Percentiles rank a stretch among this genome's conserved stretches.
phyloP scores from a whole-genome alignment of 345 rosid genomes.

The Brassica rapa region DNA sequence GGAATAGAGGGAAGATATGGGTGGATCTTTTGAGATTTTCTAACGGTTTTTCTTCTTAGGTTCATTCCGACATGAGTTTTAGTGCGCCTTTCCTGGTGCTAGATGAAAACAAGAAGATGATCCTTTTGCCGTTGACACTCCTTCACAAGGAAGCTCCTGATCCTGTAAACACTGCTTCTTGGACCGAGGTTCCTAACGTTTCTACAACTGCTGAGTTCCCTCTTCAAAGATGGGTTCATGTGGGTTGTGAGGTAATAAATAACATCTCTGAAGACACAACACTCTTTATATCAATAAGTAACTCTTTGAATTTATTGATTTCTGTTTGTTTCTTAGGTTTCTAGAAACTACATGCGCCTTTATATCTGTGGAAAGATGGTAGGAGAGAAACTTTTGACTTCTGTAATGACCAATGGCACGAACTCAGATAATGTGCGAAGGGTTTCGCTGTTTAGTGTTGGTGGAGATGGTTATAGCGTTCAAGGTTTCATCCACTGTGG shows the following conservation, averaged over 20 bases:
- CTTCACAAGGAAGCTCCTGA: slow-evolving; percentile 51
- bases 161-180: slow-evolving; percentile 41
- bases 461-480: slow-evolving; percentile 51
- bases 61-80: slow-evolving; percentile 42
- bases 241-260: slow-evolving; percentile 65
- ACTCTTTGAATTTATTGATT: slow-evolving; percentile 5
- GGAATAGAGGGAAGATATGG: not conserved
- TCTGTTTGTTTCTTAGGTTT: slow-evolving; percentile 45
- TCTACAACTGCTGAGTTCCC: slow-evolving; percentile 51
- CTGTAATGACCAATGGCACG: slow-evolving; percentile 40
- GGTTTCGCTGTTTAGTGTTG: slow-evolving; percentile 49
- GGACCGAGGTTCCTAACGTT: slow-evolving; percentile 48
- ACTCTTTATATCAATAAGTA: not conserved
- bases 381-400: slow-evolving; percentile 52
- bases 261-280: not conserved
- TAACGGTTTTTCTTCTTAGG: slow-evolving; percentile 45
- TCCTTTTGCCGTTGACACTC: slow-evolving; percentile 54
- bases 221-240: slow-evolving; percentile 69
- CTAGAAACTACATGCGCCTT: slow-evolving; percentile 52
- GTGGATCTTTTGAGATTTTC: slow-evolving; percentile 14
- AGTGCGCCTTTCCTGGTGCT: slow-evolving; percentile 68
- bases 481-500: slow-evolving; percentile 62
- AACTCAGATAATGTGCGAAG: slow-evolving; percentile 38
- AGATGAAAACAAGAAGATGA: slow-evolving; percentile 59
- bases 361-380: slow-evolving; percentile 59